Conservation (phyloP, 1,284 basidiomycete species). For the Fomitopsis palustris region DNA sequence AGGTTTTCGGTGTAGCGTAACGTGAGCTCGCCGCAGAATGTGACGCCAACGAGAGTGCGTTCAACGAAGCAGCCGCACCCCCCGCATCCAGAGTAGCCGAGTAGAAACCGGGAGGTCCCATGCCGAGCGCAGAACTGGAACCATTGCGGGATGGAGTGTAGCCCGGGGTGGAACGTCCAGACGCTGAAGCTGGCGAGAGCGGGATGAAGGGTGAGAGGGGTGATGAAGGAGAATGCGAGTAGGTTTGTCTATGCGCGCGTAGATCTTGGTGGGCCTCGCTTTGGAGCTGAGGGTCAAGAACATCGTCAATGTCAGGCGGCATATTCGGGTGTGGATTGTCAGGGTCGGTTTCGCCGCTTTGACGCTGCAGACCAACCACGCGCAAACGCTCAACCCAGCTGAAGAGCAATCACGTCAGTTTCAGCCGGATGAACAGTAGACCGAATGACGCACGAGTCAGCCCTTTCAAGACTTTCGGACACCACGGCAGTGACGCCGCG, state of each 20-base stretch:
- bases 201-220: conserved; percentile 21
- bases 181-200: conserved; percentile 15
- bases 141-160: conserved; percentile 15
- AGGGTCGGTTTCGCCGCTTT: conserved; percentile 19
- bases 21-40: conserved; percentile 16
- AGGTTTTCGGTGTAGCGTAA: conserved; percentile 23
- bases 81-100: conserved; percentile 15
- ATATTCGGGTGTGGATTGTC: conserved; percentile 9
- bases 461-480: conserved; percentile 83
- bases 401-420: neutral
- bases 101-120: conserved; percentile 10
- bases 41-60: conserved; percentile 22
- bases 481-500: conserved; percentile 83
- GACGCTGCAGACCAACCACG: conserved; percentile 70
- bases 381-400: conserved; percentile 81
- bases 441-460: conserved; percentile 64
- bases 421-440: neutral
- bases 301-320: neutral
- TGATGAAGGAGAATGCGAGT: conserved; percentile 19
- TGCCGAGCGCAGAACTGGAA: conserved; percentile 15
- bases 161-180: conserved; percentile 21
- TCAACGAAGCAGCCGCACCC: conserved; percentile 17
- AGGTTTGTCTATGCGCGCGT: conserved; percentile 10
- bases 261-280: neutral
- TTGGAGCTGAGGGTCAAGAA: conserved; percentile 7